phyloP scores from a whole-genome alignment of 2,329 filamentous ascomycete genomes.

The Scedosporium aurantiacum region DNA sequence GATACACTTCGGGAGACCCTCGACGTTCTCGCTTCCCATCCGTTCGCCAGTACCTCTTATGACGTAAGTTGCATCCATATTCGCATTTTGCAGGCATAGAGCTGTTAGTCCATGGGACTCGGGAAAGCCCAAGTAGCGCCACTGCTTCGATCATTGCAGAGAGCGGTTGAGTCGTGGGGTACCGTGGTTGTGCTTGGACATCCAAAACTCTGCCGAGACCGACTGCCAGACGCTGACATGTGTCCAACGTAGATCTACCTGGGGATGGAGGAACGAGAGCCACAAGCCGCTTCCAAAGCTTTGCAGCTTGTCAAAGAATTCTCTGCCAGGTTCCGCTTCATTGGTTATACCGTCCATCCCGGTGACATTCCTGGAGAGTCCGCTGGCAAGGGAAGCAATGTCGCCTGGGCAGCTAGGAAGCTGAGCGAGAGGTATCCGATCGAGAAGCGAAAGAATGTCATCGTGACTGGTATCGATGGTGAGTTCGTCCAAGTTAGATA shows the following conservation, averaged over 20 bases:
- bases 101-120: background rate
- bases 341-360: conserved; percentile 59
- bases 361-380: conserved; percentile 54
- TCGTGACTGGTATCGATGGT: conserved; percentile 66
- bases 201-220: background rate
- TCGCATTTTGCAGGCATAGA: too few relatives aligned
- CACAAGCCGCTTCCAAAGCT: conserved; percentile 50
- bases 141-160: background rate
- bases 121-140: background rate
- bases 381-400: conserved; percentile 65
- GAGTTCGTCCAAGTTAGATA: conserved; percentile 20
- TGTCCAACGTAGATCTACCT: conserved; percentile 46
- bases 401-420: conserved; percentile 58
- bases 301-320: conserved; percentile 51
- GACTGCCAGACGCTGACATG: background rate
- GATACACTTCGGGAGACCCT: conserved; percentile 58
- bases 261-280: conserved; percentile 62
- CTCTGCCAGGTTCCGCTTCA: conserved; percentile 51
- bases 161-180: background rate
- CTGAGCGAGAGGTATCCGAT: conserved; percentile 50
- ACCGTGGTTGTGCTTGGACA: background rate
- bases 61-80: conserved; percentile 53
- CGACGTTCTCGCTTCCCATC: conserved; percentile 56
- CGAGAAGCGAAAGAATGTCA: conserved; percentile 44
- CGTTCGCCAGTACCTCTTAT: conserved; percentile 51